phyloP scores from a whole-genome alignment of 2,329 filamentous ascomycete species.

The Cryphonectria carpinicola region DNA sequence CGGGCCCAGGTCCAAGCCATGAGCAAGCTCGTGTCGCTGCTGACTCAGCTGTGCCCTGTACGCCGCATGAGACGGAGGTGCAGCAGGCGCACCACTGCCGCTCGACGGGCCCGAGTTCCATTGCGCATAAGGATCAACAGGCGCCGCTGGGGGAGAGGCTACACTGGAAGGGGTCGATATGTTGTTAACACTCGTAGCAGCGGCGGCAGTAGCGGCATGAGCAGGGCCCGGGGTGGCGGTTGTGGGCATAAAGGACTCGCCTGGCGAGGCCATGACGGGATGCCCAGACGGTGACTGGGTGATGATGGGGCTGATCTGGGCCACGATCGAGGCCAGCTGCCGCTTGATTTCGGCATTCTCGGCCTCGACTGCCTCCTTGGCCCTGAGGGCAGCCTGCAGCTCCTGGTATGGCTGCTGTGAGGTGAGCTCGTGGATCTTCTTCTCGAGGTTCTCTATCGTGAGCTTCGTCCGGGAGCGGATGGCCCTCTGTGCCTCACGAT shows the following conservation, averaged over 20 bases:
- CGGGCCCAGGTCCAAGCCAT: constrained; percentile 62
- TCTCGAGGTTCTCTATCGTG: constrained; percentile 76
- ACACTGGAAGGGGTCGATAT: constrained; percentile 45
- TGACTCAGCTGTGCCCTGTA: constrained; percentile 44
- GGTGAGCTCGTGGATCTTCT: constrained; percentile 74
- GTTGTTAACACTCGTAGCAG: constrained; percentile 34
- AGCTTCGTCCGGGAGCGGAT: constrained; percentile 82
- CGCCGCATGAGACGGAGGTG: constrained; percentile 31
- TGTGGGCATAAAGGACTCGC: constrained; percentile 33
- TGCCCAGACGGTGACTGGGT: constrained; percentile 35
- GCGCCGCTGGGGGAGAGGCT: constrained; percentile 40
- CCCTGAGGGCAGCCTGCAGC: constrained; percentile 72
- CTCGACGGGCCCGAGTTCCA: constrained; percentile 33
- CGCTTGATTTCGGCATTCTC: constrained; percentile 81
- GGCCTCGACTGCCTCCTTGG: constrained; percentile 76
- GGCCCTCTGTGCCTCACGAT: constrained; percentile 83
- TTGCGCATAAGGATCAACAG: constrained; percentile 37
- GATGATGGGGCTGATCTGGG: constrained; percentile 61
- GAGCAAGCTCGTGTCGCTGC: constrained; percentile 54
- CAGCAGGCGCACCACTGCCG: constrained; percentile 25
- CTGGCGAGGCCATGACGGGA: constrained; percentile 31
- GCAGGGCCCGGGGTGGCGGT: constrained; percentile 34
- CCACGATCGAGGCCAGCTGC: constrained; percentile 67
- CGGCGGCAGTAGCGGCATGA: background rate
- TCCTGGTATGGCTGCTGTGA: constrained; percentile 83